Base-by-base conservation (phyloP, 1,284 basidiomycete species). In the Calocybe gambosa region DNA sequence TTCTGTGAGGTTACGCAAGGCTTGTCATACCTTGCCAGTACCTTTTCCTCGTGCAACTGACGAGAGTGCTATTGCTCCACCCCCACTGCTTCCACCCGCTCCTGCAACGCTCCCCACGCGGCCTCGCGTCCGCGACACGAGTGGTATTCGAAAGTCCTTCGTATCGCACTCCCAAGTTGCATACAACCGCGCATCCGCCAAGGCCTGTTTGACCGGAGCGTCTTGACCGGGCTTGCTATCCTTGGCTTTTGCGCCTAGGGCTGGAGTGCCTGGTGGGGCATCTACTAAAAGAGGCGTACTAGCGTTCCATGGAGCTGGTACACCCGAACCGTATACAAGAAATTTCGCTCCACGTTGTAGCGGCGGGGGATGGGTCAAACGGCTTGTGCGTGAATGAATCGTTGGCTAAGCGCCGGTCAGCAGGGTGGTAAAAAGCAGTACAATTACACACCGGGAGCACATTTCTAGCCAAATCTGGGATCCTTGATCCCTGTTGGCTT, bases 141-240 rank as follows among this genome's bases (percentile, higher is more conserved):
- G 56, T n/a, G 77, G 68, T n/a, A 76, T 70, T 46, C 69, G 69
- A 59, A 70, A 82, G 50, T 76, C 77, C 64, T 85, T 86, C 37
- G 64, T 59, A 55, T 89, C 85, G 51, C 77, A 83, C 45, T 85
- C 81, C 85, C 85, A 89, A 16, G 85, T 88, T 39, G 83, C 80
- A 56, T 71, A 85, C 49, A 86, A 60, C 40, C 75, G 68, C 10
- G 86, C 86, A 51, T 88, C 85, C 0, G 82, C 79, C 20, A 87
- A 65, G 39, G 62, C 57, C 8, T 71, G 58, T 52, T 71, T 68
- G 3, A 58, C 53, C 43, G 60, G 43, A 10, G 62, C 61, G 42
- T 57, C 58, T 10, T 55, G 54, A 53, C 67, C 54, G 48, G 58
- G 48, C 49, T 64, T 64, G 49, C 62, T 69, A 47, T 66, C 59